phyloP scores from a whole-genome alignment of 129 eudicot genomes.

The Glebionis coronaria region DNA sequence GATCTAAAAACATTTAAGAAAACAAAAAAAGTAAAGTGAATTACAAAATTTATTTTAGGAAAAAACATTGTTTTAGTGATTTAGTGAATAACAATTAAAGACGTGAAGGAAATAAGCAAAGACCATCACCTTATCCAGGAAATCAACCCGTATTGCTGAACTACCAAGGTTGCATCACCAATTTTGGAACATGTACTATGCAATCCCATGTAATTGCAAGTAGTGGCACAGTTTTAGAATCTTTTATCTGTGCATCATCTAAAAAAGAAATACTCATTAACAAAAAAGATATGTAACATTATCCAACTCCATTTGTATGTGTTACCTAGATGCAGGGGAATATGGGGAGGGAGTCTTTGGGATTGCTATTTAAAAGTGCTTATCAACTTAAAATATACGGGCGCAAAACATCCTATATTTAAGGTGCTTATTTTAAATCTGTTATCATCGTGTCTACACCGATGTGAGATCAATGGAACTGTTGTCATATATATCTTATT shows the following conservation, averaged over 20 bases:
- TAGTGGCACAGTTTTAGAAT: conserved; percentile 34
- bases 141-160: conserved; percentile 77
- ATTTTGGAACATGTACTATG: conserved; percentile 80
- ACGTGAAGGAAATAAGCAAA: no score
- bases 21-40: conserved; percentile 15
- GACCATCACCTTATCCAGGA: conserved; percentile 79
- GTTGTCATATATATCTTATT: no score
- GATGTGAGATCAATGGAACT: no score
- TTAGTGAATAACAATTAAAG: conserved; percentile 16
- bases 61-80: conserved; percentile 1
- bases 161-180: conserved; percentile 85
- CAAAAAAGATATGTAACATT: conserved; percentile 12
- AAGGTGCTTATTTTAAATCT: no score
- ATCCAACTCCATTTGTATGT: conserved; percentile 12
- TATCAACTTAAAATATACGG: no score
- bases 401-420: no score
- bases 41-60: conserved; percentile 9
- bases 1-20: conserved; percentile 91
- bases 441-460: no score
- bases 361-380: no score
- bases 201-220: conserved; percentile 97
- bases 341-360: no score
- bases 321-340: no score
- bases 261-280: conserved; percentile 27
- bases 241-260: conserved; percentile 34